Evolutionary conservation across 1,284 basidiomycete genomes (phyloP).

Genomic region (Anthracocystis panici-leucophaei): DNA sequence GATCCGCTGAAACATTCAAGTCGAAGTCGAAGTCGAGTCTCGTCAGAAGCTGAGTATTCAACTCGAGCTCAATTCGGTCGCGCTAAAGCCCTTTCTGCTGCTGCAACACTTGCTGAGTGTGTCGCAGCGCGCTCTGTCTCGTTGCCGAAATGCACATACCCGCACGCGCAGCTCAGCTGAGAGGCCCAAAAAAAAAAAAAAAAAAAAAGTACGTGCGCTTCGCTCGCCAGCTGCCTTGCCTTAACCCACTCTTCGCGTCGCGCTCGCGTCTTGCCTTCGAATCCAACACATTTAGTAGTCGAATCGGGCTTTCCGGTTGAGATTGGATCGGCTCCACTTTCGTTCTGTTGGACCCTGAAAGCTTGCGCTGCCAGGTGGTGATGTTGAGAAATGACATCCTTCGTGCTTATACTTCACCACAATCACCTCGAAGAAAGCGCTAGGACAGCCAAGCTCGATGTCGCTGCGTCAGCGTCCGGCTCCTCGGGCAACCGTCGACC

Average conservation of each 20-base stretch:
- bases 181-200: background rate
- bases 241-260: constrained; percentile 32
- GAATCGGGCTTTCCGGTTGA: background rate
- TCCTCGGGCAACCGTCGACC: constrained; percentile 5
- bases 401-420: background rate
- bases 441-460: constrained; percentile 1
- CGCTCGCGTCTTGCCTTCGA: constrained; percentile 22
- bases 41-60: constrained; percentile 3
- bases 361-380: background rate
- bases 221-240: constrained; percentile 6
- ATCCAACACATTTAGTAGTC: constrained; percentile 18
- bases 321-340: constrained; percentile 34
- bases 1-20: background rate
- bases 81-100: background rate
- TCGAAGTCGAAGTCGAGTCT: background rate
- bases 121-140: background rate
- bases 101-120: background rate
- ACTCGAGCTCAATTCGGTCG: background rate
- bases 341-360: constrained; percentile 15
- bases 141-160: too few relatives aligned
- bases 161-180: background rate
- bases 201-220: background rate
- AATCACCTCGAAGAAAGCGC: background rate
- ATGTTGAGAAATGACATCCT: background rate
- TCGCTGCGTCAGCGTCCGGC: constrained; percentile 28